Conservation (phyloP, 345 rosid genomes). For the Moringa oleifera region DNA sequence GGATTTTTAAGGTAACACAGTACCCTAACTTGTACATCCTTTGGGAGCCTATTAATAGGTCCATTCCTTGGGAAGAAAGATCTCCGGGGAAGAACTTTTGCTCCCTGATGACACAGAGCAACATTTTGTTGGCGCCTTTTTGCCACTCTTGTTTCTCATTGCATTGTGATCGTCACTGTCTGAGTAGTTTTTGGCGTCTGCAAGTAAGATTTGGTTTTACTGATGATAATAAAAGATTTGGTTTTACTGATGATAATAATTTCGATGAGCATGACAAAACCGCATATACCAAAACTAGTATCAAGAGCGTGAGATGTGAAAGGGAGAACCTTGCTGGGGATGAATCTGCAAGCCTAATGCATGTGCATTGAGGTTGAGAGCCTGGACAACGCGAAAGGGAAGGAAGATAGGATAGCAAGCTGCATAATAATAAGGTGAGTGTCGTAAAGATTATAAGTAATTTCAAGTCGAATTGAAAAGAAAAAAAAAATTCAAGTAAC, state of each 20-base stretch:
- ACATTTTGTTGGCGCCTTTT: slow-evolving; percentile 16
- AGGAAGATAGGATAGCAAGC: slow-evolving; percentile 42
- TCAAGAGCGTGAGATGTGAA: too few species aligned
- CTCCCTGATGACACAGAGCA: slow-evolving; percentile 9
- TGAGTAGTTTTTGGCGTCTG: background rate
- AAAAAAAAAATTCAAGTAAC: too few species aligned
- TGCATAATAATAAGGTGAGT: too few species aligned
- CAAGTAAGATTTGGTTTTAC: too few species aligned
- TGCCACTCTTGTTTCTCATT: slow-evolving; percentile 4
- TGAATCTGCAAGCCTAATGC: slow-evolving; percentile 28
- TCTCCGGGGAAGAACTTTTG: slow-evolving; percentile 37
- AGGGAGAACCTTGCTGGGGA: slow-evolving; percentile 2
- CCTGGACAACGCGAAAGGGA: slow-evolving; percentile 40
- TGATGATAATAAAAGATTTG: too few species aligned
- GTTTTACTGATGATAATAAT: too few species aligned
- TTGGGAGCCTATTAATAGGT: slow-evolving; percentile 23
- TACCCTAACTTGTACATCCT: too few species aligned
- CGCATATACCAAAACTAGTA: too few species aligned
- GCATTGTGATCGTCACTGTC: slow-evolving; percentile 11
- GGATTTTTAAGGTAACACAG: too few species aligned
- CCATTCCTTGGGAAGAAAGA: slow-evolving; percentile 56
- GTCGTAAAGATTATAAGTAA: too few species aligned
- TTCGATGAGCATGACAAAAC: too few species aligned
- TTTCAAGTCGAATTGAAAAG: too few species aligned
- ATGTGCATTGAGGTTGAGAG: slow-evolving; percentile 38